Percentiles rank a stretch among this genome's conserved stretches.
phyloP scores from a whole-genome alignment of 2,329 filamentous ascomycete species.

The Cercospora zeae-maydis region DNA sequence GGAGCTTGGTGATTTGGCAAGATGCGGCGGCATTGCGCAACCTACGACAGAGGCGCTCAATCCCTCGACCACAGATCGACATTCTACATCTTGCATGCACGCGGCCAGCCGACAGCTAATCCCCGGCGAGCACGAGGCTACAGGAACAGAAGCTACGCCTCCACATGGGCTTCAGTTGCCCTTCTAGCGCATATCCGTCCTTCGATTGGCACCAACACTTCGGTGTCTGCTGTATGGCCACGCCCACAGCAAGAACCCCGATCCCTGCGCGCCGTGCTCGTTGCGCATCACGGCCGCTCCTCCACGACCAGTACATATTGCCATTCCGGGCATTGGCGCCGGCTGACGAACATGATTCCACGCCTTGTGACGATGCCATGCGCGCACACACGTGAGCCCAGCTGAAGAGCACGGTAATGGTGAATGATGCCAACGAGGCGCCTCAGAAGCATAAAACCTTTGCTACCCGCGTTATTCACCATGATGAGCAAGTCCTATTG shows the following conservation, averaged over 20 bases:
- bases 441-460: slow-evolving; percentile 17
- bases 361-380: slow-evolving; percentile 27
- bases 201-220: slow-evolving; percentile 16
- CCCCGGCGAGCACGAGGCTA: slow-evolving; percentile 11
- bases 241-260: slow-evolving; percentile 5
- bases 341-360: slow-evolving; percentile 14
- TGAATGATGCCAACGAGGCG: neutral
- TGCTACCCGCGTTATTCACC: slow-evolving; percentile 10
- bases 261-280: slow-evolving; percentile 14
- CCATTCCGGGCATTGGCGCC: slow-evolving; percentile 21
- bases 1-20: slow-evolving; percentile 9
- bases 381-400: slow-evolving; percentile 12
- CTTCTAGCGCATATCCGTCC: slow-evolving; percentile 11
- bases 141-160: slow-evolving; percentile 10
- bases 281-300: slow-evolving; percentile 17
- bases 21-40: slow-evolving; percentile 20
- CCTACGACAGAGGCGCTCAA: slow-evolving; percentile 13
- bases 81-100: slow-evolving; percentile 17
- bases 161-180: neutral
- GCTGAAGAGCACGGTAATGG: neutral
- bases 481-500: slow-evolving; percentile 9
- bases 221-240: slow-evolving; percentile 11
- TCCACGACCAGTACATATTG: slow-evolving; percentile 5
- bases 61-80: slow-evolving; percentile 12
- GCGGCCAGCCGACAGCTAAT: slow-evolving; percentile 7